Base-by-base conservation (phyloP, 495 filamentous ascomycete species). In the Oidiodendron maius region DNA sequence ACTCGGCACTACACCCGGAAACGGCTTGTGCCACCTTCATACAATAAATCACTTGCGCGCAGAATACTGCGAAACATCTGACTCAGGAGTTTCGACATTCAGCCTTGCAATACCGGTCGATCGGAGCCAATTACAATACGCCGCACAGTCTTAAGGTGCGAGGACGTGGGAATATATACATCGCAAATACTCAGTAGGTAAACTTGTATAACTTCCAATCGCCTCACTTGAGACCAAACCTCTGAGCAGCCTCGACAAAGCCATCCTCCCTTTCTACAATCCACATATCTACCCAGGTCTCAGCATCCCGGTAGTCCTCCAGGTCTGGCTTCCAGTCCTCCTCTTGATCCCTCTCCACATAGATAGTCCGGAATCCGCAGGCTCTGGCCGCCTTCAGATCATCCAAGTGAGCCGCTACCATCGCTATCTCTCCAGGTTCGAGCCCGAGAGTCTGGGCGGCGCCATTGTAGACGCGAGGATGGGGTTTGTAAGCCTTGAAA, bases 401-500 rank as follows among this genome's bases (percentile, higher is more conserved):
- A 11, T 50, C 56, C 40, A 90, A 60, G 64, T 94, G 87, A 34
- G 86, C 78, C 12, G 88, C 86, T n/a, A 90, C 86, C 78, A 91
- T 74, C 0, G 76, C 84, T 44, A 87, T 84, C 52, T 91, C 73
- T 15, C 50, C 52, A 1, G 79, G 74, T 50, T 76, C 58, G 36
- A 83, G 44, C 0, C 75, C 80, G 37, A 90, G 63, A 36, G 66
- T 64, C 36, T 67, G 56, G 12, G 74, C 84, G 2, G 85, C 86
- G 0, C 86, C 87, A 0, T 70, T 64, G 61, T 90, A 91, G 4
- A 84, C 81, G 34, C 63, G 66, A 13, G 81, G 74, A 51, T 77
- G 74, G 5, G 87, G 87, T 61, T 93, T 94, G 60, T 91, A 91
- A 5, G 80, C 81, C n/a, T 71, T 67, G 57, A 89, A 91, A 50